Conservation (phyloP, 768 basidiomycete genomes). For the Cystobasidium tubakii region DNA sequence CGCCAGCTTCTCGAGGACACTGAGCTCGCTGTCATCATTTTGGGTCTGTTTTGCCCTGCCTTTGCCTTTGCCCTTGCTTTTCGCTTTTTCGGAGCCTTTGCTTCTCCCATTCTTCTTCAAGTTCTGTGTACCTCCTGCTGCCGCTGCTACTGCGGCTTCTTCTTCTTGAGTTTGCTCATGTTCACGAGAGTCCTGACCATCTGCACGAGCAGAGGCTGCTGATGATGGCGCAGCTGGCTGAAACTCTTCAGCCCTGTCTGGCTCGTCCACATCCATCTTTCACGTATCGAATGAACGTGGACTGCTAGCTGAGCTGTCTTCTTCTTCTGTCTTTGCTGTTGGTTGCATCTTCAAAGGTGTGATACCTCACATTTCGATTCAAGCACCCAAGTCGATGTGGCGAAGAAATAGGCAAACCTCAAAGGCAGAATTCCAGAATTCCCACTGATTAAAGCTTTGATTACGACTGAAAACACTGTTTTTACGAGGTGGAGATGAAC, state of each 20-base stretch:
- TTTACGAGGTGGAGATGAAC: too few relatives aligned
- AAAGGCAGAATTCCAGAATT: too few relatives aligned
- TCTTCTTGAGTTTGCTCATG: background rate
- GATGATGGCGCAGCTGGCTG: background rate
- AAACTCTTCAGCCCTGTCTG: background rate
- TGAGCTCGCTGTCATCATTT: background rate
- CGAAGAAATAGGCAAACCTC: too few relatives aligned
- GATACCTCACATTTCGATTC: too few relatives aligned
- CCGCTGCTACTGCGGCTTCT: background rate
- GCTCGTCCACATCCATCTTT: background rate
- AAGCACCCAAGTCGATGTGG: too few relatives aligned
- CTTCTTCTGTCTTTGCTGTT: too few relatives aligned
- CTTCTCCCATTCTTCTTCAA: background rate
- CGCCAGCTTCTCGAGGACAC: constrained; percentile 6
- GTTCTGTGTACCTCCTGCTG: background rate
- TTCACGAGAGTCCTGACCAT: too few relatives aligned
- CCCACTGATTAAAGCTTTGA: too few relatives aligned
- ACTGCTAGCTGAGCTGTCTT: background rate
- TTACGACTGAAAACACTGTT: too few relatives aligned
- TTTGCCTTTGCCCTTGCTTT: constrained; percentile 7
- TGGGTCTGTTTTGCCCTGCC: background rate
- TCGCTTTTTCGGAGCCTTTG: background rate
- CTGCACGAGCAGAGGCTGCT: too few relatives aligned
- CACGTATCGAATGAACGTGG: background rate
- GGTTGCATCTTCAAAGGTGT: too few relatives aligned